Percentiles rank a stretch among this genome's conserved stretches.
phyloP scores from a whole-genome alignment of 768 basidiomycete species.

The Lentinus tigrinus region DNA sequence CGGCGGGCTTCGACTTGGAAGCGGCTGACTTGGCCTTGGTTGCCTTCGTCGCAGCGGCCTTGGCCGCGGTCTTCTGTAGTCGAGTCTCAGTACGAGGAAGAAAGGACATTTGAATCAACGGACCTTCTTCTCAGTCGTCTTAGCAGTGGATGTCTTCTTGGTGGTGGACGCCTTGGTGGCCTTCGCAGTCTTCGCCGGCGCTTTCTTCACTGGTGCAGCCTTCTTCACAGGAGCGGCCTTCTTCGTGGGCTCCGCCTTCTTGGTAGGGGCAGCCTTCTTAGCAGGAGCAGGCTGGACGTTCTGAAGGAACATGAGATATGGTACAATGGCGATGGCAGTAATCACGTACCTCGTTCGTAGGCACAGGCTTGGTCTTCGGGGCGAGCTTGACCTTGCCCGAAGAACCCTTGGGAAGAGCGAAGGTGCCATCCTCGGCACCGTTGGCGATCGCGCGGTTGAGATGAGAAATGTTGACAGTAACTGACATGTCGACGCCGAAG shows the following conservation, averaged over 20 bases:
- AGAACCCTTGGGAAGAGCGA: constrained; percentile 61
- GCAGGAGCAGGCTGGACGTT: constrained; percentile 35
- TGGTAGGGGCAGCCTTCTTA: constrained; percentile 30
- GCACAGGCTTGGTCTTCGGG: constrained; percentile 45
- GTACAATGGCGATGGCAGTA: background rate
- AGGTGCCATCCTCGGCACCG: constrained; percentile 50
- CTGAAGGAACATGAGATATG: constrained; percentile 24
- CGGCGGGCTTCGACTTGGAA: constrained; percentile 22
- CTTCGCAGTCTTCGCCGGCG: constrained; percentile 33
- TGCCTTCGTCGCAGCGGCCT: constrained; percentile 30
- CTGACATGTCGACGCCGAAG: constrained; percentile 44
- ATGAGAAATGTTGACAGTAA: constrained; percentile 41
- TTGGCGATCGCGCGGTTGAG: constrained; percentile 54
- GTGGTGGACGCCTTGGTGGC: constrained; percentile 22
- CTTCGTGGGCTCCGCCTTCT: too few relatives aligned
- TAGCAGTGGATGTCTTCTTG: constrained; percentile 35
- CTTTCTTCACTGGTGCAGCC: constrained; percentile 29
- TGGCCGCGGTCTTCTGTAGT: constrained; percentile 26
- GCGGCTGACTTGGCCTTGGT: constrained; percentile 20
- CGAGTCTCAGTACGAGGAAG: background rate
- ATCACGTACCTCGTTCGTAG: constrained; percentile 56
- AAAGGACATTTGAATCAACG: background rate
- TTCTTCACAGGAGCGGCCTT: too few relatives aligned
- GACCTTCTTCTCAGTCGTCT: constrained; percentile 35
- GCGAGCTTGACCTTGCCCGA: constrained; percentile 78